phyloP scores from a whole-genome alignment of 2,329 filamentous ascomycete genomes.

The Curvularia lunata region DNA sequence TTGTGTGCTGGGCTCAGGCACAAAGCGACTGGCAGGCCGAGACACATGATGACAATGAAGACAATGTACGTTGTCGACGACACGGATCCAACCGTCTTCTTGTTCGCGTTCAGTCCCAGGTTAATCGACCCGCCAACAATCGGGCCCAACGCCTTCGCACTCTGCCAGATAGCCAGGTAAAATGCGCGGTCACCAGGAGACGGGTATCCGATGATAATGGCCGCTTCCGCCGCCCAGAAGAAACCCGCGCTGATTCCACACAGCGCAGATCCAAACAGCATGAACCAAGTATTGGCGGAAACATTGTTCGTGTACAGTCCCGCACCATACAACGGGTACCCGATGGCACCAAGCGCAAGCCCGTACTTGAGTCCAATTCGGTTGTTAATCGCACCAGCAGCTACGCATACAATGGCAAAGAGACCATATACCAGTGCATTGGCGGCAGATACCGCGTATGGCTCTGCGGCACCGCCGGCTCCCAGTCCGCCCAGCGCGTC shows the following conservation, averaged over 20 bases:
- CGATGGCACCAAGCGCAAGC: conserved; percentile 53
- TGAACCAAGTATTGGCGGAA: conserved; percentile 50
- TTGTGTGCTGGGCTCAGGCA: conserved; percentile 55
- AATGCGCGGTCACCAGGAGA: conserved; percentile 46
- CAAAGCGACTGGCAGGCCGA: conserved; percentile 53
- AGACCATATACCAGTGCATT: conserved; percentile 45
- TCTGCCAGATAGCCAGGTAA: conserved; percentile 47
- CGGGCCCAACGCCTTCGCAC: conserved; percentile 44
- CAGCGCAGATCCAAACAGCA: conserved; percentile 48
- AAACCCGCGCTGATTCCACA: conserved; percentile 52
- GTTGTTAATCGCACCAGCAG: conserved; percentile 48
- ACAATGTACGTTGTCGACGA: conserved; percentile 53
- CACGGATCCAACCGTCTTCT: conserved; percentile 49
- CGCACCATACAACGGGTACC: conserved; percentile 52
- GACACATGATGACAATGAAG: conserved; percentile 57
- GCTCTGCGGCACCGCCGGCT: conserved; percentile 44
- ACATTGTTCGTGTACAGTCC: conserved; percentile 51
- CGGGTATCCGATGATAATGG: conserved; percentile 52
- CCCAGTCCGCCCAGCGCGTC: conserved; percentile 44
- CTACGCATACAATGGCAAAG: conserved; percentile 41
- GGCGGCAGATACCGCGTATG: conserved; percentile 43
- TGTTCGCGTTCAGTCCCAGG: conserved; percentile 55
- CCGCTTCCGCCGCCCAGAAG: conserved; percentile 53
- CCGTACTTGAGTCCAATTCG: conserved; percentile 45
- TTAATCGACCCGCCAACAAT: conserved; percentile 61